These are phyloP conservation scores for Rhodamnia rubescens DNA, from an alignment of 345 rosid species.

Conservation along the genomic window DNA sequence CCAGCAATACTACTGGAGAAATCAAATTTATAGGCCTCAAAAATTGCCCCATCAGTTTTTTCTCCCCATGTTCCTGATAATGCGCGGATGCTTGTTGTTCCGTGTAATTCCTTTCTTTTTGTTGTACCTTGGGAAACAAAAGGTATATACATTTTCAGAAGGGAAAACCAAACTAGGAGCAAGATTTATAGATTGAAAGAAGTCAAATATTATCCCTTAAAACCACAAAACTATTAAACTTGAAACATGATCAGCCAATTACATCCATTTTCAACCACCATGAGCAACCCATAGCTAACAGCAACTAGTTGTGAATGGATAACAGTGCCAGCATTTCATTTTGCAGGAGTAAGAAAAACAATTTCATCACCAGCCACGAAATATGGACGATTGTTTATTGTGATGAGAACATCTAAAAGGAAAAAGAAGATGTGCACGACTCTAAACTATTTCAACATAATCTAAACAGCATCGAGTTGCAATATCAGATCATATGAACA, in stretches of 20 bases:
- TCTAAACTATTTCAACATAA: neutral
- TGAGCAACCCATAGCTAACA: neutral
- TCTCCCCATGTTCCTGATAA: constrained; percentile 71
- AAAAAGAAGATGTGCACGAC: neutral
- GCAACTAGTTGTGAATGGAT: neutral
- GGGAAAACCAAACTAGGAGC: neutral
- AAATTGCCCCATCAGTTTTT: constrained; percentile 33
- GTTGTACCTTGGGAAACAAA: constrained; percentile 42
- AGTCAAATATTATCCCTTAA: neutral
- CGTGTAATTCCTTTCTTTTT: constrained; percentile 85
- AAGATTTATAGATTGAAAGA: neutral
- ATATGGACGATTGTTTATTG: neutral
- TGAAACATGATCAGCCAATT: neutral
- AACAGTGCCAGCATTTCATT: neutral
- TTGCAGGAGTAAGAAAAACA: neutral
- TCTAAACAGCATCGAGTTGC: neutral
- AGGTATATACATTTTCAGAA: neutral
- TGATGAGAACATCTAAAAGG: neutral
- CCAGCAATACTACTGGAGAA: constrained; percentile 38
- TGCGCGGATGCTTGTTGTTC: constrained; percentile 39
- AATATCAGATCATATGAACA: neutral
- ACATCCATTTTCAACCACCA: neutral
- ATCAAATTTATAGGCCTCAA: constrained; percentile 61
- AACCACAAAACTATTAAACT: neutral
- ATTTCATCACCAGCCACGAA: neutral